Base-by-base conservation (phyloP, 148 eudicot species). In the Selenicereus undatus region DNA sequence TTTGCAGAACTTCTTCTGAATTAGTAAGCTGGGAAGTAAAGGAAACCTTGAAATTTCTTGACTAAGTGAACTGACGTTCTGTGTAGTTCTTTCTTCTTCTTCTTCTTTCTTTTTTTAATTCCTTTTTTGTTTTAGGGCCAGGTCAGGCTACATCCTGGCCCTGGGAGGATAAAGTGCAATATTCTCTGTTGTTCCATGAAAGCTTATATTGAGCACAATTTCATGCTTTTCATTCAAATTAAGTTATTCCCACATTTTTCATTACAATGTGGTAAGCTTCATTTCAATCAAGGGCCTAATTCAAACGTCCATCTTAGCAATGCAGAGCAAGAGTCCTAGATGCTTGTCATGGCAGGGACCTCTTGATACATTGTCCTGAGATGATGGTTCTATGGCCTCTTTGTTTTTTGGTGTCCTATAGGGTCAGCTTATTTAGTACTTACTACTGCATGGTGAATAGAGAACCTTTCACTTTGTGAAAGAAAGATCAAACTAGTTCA, bases 401-500 rank as follows among this genome's bases (percentile, higher is more conserved):
- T 74, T 24, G 52, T 13, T 26, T 26, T 66, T 66, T 32, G 27
- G 71, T 66, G 35, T 1, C 18, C 0, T 21, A 48, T 24, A 74
- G 36, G 76, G 30, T n/a, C 13, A 36, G 8, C 52, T n/a, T 42
- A n/a, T 14, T 21, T 21, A 39, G 21, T 10, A 22, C 26, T n/a
- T 35, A 39, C 43, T 39, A 39, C 7, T 39, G 26, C 14, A 20
- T 30, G 80, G 81, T 17, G 14, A 51, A 11, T 45, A 56, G 39
- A 26, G 42, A 21, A 39, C 48, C 5, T 30, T 1, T 36, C 30
- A 27, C 74, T 69, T 48, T 11, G 42, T 50, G 75, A 70, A 18
- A 79, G 74, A 54, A 58, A 29, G 65, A 64, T 64, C 68, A 36
- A 72, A 17, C 45, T 80, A 75, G 62, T 13, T 54, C 13, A 13